These are phyloP conservation scores for Grosmannia penicillata DNA, from an alignment of 2,329 filamentous ascomycete genomes.

Conservation along the genomic window DNA sequence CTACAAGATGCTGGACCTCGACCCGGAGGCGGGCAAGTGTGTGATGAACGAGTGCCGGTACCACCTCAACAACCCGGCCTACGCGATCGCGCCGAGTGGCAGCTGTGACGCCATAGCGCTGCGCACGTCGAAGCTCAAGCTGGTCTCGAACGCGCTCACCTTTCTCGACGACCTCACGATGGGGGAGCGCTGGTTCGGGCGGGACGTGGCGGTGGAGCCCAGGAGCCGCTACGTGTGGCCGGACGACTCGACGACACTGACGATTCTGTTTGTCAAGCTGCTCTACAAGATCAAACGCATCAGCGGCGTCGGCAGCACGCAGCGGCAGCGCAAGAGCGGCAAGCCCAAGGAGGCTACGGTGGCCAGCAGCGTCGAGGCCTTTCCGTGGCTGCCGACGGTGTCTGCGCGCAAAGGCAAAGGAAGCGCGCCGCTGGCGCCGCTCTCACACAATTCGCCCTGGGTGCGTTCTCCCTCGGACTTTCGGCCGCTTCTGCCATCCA, in stretches of 20 bases:
- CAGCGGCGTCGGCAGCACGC: neutral
- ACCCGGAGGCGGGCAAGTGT: neutral
- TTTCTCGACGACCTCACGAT: conserved; percentile 4
- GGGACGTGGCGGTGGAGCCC: neutral
- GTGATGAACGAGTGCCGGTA: conserved; percentile 3
- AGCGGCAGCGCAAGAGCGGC: neutral
- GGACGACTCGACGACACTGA: conserved; percentile 8
- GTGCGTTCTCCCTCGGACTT: neutral
- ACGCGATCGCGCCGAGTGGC: conserved; percentile 4
- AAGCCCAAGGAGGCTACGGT: neutral
- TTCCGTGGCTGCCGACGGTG: too few relatives aligned
- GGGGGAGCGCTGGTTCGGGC: conserved; percentile 8
- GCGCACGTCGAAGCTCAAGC: conserved; percentile 6
- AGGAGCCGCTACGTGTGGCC: conserved; percentile 8
- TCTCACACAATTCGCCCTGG: neutral
- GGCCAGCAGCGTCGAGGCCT: too few relatives aligned
- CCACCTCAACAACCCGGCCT: conserved; percentile 3
- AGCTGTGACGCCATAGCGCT: conserved; percentile 3
- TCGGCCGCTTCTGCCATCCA: neutral
- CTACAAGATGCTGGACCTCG: conserved; percentile 5
- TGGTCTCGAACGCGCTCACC: conserved; percentile 4
- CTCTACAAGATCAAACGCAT: conserved; percentile 8
- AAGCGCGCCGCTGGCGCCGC: too few relatives aligned
- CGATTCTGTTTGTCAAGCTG: conserved; percentile 8
- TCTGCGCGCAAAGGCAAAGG: too few relatives aligned